Evolutionary conservation across 2,329 filamentous ascomycete genomes (phyloP), one percentile per base, ranked within the genome.

Genomic region (Chrysosphaeria jannelii): DNA sequence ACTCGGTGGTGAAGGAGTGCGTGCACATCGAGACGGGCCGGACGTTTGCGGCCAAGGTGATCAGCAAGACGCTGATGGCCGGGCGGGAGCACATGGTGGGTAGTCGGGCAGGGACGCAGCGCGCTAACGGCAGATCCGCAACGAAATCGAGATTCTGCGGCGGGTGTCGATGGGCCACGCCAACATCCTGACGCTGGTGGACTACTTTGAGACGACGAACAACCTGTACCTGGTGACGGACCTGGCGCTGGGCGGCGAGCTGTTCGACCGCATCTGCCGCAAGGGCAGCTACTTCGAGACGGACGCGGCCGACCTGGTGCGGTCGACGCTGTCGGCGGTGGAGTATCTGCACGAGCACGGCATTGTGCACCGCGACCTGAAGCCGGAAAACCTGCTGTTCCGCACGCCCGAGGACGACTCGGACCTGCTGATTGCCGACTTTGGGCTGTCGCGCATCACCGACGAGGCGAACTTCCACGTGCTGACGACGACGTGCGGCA

Each of bases 151-250:
- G 5, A 78, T 97, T 13, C 57, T 97, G 34, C 93, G 93, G 46
- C 70, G 70, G 39, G 81, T 97, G n/a, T 93, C 81, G 2, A 90
- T 97, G 74, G 85, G 85, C 26, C 81, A 97, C 48, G 75, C 85
- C 44, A 97, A 97, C 41, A 93, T 97, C 41, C 51, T 97, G 30
- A 97, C 85, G 2, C 57, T 97, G 28, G 85, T 93, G 36, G 85
- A 97, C 50, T 97, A 93, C 47, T 97, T 97, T 40, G 85, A 97
- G 51, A 97, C 85, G 5, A 89, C 91, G 74, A 93, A 97, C 50
- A 97, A 97, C 47, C 59, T 97, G 33, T 97, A 97, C 44, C 67
- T 97, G 18, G 85, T 97, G 24, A 93, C 85, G 20, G 85, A 97
- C 39, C 69, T 97, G 15, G 85, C 85, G 10, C 65, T 93, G 10